Evolutionary conservation across 75 land plant species (phyloP).

Genomic region (Sequoiadendron giganteum): DNA sequence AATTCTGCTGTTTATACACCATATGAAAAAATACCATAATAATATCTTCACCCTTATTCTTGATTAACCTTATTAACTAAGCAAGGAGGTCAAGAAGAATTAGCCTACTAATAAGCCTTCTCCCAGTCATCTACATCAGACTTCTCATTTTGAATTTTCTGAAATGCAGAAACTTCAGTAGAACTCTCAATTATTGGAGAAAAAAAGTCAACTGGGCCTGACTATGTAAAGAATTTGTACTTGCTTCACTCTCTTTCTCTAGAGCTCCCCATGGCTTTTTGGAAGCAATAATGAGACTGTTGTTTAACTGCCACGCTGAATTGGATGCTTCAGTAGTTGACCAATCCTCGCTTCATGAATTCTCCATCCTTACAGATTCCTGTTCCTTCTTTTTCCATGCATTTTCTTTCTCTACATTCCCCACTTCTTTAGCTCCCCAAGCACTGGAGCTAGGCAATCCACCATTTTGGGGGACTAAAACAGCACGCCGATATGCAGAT

Average conservation of each 20-base stretch:
- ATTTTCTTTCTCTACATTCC: slow-evolving; percentile 16
- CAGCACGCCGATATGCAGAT: slow-evolving; percentile 79
- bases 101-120: no score
- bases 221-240: slow-evolving; percentile 9
- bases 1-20: no score
- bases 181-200: slow-evolving; percentile 4
- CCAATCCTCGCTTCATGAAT: slow-evolving; percentile 65
- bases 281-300: slow-evolving; percentile 40
- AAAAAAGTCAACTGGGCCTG: background rate
- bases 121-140: no score
- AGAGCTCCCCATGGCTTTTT: slow-evolving; percentile 70
- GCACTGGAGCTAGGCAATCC: slow-evolving; percentile 32
- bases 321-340: slow-evolving; percentile 16
- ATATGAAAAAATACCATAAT: no score
- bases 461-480: slow-evolving; percentile 21
- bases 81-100: no score
- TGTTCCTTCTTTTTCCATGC: no score
- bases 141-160: no score
- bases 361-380: slow-evolving; percentile 59
- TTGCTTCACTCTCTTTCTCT: slow-evolving; percentile 19
- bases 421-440: slow-evolving; percentile 43
- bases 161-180: background rate
- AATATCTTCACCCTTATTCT: no score
- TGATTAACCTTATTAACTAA: no score
- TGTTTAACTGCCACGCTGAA: slow-evolving; percentile 47